A percentile compares a stretch with the other conserved stretches of the same genome.
Evolutionary conservation across 2,329 filamentous ascomycete genomes (phyloP).

Genomic region (Podosphaera aphanis): DNA sequence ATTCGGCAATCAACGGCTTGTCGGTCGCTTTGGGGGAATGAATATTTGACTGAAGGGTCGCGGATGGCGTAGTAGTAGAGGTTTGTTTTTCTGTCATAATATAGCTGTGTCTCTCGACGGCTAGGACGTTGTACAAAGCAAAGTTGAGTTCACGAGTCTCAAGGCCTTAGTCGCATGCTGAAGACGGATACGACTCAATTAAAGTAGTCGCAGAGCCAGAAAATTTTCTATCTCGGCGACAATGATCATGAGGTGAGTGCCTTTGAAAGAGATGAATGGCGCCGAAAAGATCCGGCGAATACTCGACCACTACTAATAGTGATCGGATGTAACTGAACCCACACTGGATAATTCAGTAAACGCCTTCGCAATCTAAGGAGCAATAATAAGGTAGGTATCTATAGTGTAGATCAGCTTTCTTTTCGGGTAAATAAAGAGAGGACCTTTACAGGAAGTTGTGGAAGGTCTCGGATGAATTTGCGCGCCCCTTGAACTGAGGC

Average conservation of each 20-base stretch:
- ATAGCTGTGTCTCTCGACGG: constrained; percentile 17
- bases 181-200: constrained; percentile 16
- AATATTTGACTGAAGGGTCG: constrained; percentile 11
- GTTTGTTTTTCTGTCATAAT: constrained; percentile 19
- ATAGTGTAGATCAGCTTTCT: too few relatives aligned
- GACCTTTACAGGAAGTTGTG: too few relatives aligned
- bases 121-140: constrained; percentile 13
- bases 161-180: constrained; percentile 18
- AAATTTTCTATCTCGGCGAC: constrained; percentile 6
- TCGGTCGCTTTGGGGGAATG: constrained; percentile 9
- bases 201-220: constrained; percentile 12
- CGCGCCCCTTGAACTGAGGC: too few relatives aligned
- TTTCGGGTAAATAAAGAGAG: too few relatives aligned
- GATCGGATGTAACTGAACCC: too few relatives aligned
- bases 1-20: constrained; percentile 20
- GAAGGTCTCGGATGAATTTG: too few relatives aligned
- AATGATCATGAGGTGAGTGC: constrained; percentile 10
- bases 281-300: too few relatives aligned
- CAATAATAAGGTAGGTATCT: too few relatives aligned
- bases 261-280: too few relatives aligned
- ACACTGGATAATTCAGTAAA: too few relatives aligned
- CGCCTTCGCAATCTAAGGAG: too few relatives aligned
- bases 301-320: too few relatives aligned
- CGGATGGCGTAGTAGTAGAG: constrained; percentile 17
- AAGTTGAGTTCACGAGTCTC: constrained; percentile 16